Percentiles rank a stretch among this genome's conserved stretches.
Evolutionary conservation across 1,284 basidiomycete genomes (phyloP).

Genomic region (Sanghuangporus sanghuang): DNA sequence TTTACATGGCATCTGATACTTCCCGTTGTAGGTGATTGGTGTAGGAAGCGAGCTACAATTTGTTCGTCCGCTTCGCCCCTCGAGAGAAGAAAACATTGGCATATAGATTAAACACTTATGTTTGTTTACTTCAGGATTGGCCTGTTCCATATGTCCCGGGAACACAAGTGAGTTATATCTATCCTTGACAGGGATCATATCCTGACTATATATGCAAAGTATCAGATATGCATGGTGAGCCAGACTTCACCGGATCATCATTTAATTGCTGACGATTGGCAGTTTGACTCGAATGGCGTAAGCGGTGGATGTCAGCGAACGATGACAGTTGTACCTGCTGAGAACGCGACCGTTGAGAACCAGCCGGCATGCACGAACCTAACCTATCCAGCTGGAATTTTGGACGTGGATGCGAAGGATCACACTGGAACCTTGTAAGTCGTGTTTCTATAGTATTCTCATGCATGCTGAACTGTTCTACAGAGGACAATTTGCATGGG

Average conservation of each 20-base stretch:
- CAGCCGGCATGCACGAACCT: slow-evolving; percentile 41
- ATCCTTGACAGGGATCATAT: neutral
- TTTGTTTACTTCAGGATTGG: slow-evolving; percentile 38
- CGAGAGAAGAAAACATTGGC: neutral
- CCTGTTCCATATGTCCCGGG: slow-evolving; percentile 51
- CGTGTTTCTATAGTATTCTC: neutral
- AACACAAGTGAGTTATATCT: slow-evolving; percentile 37
- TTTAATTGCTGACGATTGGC: neutral
- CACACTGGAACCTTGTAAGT: slow-evolving; percentile 36
- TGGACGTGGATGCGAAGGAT: slow-evolving; percentile 42
- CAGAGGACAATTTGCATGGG: slow-evolving; percentile 50
- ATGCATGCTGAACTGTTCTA: neutral
- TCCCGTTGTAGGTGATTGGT: slow-evolving; percentile 30
- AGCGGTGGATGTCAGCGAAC: slow-evolving; percentile 56
- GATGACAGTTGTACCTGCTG: slow-evolving; percentile 44
- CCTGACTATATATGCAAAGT: slow-evolving; percentile 29
- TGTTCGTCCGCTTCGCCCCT: slow-evolving; percentile 32
- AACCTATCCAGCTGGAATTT: slow-evolving; percentile 38
- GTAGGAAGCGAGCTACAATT: slow-evolving; percentile 43
- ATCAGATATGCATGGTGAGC: slow-evolving; percentile 62
- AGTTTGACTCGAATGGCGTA: slow-evolving; percentile 51
- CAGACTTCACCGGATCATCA: neutral
- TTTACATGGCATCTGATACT: neutral
- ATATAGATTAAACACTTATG: neutral
- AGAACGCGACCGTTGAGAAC: slow-evolving; percentile 27